A percentile compares a stretch with the other conserved stretches of the same genome.
Evolutionary conservation across 2,329 filamentous ascomycete species (phyloP).

Genomic region (Aspergillus felis): DNA sequence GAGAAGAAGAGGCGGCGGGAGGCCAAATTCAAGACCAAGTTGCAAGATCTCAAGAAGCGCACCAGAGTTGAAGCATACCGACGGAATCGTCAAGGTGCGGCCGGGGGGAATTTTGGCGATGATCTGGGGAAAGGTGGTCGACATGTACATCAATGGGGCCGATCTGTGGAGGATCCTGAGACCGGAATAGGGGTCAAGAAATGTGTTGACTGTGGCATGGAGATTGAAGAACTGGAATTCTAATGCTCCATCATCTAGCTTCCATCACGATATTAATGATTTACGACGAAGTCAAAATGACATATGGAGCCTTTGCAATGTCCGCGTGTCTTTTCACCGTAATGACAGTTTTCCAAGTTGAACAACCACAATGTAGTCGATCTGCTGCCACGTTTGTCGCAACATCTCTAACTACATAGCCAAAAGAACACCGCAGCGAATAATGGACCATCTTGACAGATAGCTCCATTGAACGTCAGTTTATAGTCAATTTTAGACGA

Average conservation of each 20-base stretch:
- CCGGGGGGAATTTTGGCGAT: slow-evolving; percentile 67
- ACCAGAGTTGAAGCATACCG: slow-evolving; percentile 88
- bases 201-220: slow-evolving; percentile 63
- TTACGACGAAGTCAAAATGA: neutral
- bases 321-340: neutral
- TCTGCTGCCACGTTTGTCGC: neutral
- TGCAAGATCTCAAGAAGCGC: slow-evolving; percentile 86
- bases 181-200: slow-evolving; percentile 65
- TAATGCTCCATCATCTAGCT: slow-evolving; percentile 24
- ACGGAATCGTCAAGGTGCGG: slow-evolving; percentile 55
- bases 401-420: neutral
- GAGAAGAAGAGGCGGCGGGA: slow-evolving; percentile 86
- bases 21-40: slow-evolving; percentile 83
- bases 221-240: slow-evolving; percentile 63
- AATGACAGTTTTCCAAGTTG: neutral
- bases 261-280: neutral
- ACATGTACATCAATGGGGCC: slow-evolving; percentile 86
- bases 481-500: neutral
- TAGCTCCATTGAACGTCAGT: neutral
- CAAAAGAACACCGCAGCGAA: neutral
- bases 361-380: neutral
- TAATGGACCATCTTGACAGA: neutral
- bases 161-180: slow-evolving; percentile 54
- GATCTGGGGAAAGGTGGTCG: slow-evolving; percentile 62
- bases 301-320: neutral